Percentiles rank a stretch among this genome's conserved stretches.
Conservation (phyloP, 495 filamentous ascomycete genomes). For the Penicillium angulare region DNA sequence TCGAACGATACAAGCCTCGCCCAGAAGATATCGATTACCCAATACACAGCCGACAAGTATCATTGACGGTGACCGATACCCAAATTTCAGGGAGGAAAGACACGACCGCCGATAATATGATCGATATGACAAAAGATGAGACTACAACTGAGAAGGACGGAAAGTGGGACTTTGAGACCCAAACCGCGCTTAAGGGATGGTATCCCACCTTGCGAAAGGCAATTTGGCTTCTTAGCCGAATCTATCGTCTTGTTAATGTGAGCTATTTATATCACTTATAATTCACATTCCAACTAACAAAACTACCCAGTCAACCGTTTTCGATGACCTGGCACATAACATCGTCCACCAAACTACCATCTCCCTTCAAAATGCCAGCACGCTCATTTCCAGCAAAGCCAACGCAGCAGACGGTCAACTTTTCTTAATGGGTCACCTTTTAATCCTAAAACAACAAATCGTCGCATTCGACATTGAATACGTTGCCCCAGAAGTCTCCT, state of each 20-base stretch:
- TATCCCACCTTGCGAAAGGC: slow-evolving; percentile 74
- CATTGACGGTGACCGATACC: slow-evolving; percentile 47
- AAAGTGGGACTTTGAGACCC: slow-evolving; percentile 54
- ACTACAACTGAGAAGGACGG: slow-evolving; percentile 41
- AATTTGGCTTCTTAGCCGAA: slow-evolving; percentile 78
- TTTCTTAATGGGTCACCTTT: slow-evolving; percentile 87
- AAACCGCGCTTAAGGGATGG: slow-evolving; percentile 49
- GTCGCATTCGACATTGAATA: slow-evolving; percentile 90
- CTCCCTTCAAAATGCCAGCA: slow-evolving; percentile 57
- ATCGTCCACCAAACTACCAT: slow-evolving; percentile 71
- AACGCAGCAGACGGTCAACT: slow-evolving; percentile 66
- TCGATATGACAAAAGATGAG: slow-evolving; percentile 54
- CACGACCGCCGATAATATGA: slow-evolving; percentile 38
- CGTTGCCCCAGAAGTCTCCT: slow-evolving; percentile 67
- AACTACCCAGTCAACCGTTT: slow-evolving; percentile 58
- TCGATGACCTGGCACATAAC: slow-evolving; percentile 74
- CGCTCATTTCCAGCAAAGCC: slow-evolving; percentile 53
- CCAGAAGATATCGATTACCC: slow-evolving; percentile 70
- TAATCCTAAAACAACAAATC: slow-evolving; percentile 87
- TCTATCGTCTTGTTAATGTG: slow-evolving; percentile 79
- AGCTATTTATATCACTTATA: neutral
- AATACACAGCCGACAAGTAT: slow-evolving; percentile 45
- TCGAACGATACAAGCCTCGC: slow-evolving; percentile 66
- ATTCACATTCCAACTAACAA: neutral
- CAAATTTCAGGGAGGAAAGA: slow-evolving; percentile 48